Percentiles rank a stretch among this genome's conserved stretches.
Conservation (phyloP, 2,329 filamentous ascomycete genomes). For the Hypoxylon sp. region DNA sequence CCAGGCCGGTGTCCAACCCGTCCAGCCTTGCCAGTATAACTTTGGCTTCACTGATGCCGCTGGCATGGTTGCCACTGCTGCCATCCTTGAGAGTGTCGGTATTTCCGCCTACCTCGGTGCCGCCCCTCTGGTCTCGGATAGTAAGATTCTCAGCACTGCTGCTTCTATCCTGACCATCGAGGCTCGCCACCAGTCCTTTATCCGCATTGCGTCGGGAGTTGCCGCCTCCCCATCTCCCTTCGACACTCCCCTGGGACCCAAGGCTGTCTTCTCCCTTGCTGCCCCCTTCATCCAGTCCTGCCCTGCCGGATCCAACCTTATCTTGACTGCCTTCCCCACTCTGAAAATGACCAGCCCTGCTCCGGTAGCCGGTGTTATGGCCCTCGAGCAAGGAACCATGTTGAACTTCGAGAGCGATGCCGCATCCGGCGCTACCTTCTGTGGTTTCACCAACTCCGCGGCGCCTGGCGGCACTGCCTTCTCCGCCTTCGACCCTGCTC, state of each 20-base stretch:
- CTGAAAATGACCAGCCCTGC: conserved; percentile 66
- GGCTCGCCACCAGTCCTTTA: conserved; percentile 80
- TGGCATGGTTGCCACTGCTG: conserved; percentile 77
- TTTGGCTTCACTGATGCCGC: conserved; percentile 77
- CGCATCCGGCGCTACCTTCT: conserved; percentile 68
- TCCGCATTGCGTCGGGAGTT: conserved; percentile 71
- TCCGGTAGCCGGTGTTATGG: conserved; percentile 57
- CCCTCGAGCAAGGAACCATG: conserved; percentile 58
- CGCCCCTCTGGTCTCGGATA: conserved; percentile 73
- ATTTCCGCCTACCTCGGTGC: conserved; percentile 82
- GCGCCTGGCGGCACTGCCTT: conserved; percentile 72
- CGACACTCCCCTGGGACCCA: conserved; percentile 77
- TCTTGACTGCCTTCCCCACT: conserved; percentile 74
- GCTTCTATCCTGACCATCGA: conserved; percentile 81
- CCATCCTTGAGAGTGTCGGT: conserved; percentile 79
- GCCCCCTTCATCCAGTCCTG: conserved; percentile 80
- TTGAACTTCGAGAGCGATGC: conserved; percentile 67
- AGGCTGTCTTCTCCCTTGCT: conserved; percentile 80
- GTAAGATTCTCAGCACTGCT: conserved; percentile 74
- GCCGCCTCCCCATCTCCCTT: conserved; percentile 77
- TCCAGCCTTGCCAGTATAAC: conserved; percentile 79
- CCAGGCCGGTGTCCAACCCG: conserved; percentile 73
- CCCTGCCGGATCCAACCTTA: conserved; percentile 74
- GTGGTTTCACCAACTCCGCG: conserved; percentile 76
- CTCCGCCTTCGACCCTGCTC: conserved; percentile 66